Evolutionary conservation across 192 early-diverging fungal genomes (phyloP), one percentile per base, ranked within the genome.

Genomic region (Globomyces pollinis-pini): DNA sequence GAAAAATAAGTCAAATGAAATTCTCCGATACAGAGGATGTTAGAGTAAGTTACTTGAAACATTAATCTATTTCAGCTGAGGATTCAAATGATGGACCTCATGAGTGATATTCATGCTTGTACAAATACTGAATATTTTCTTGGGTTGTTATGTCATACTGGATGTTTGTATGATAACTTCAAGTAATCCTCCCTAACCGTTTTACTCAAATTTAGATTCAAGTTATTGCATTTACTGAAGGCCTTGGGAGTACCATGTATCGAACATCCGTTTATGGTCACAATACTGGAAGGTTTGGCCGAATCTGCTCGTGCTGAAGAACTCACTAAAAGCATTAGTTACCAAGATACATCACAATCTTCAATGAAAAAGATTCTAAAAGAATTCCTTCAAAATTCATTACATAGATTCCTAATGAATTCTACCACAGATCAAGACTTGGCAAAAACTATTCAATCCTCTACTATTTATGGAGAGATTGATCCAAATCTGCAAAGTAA

Each of bases 61-160:
- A n/a, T n/a, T n/a, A n/a, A n/a, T n/a, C n/a, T n/a, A n/a, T n/a
- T n/a, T n/a, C n/a, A n/a, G n/a, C n/a, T 38, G 7, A 31, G 67
- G 28, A 50, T 54, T 33, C 16, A 23, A 28, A 29, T 74, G 13
- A 65, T 74, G 15, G 65, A 64, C 15, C 38, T 65, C 12, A 24
- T 74, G 32, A 54, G 55, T 38, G 35, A 58, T 65, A 34, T 49
- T 67, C 16, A 51, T n/a, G n/a, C 34, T 26, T 38, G 60, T 6
- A 50, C 45, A 16, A 42, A 68, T 33, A 15, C 34, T 9, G 69
- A 74, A 18, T 49, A 70, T 6, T 32, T 78, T 12, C 71, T 69
- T 7, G 58, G 64, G 3, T 28, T 78, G 26, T 23, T 78, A 24
- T 49, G 70, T 59, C 59, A 74, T 21, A 33, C 39, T 2, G 6